phyloP scores from a whole-genome alignment of 345 rosid species.

The Gossypium anomalum region DNA sequence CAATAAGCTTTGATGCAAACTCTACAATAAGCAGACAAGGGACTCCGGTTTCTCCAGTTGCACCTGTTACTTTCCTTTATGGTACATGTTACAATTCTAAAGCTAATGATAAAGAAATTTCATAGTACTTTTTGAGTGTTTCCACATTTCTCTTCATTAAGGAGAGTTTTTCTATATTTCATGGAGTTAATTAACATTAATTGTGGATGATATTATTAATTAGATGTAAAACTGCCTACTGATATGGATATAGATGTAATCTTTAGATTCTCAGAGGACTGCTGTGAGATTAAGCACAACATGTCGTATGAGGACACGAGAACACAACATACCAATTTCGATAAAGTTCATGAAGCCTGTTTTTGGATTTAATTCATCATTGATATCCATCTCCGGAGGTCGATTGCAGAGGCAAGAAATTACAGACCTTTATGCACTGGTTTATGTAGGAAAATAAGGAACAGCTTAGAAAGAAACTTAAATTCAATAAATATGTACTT shows the following conservation, averaged over 20 bases:
- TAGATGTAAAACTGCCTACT: conserved; percentile 1
- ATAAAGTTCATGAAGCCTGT: conserved; percentile 81
- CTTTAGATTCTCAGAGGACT: conserved; percentile 79
- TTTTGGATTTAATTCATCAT: conserved; percentile 76
- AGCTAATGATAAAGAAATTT: background rate
- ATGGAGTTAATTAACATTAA: background rate
- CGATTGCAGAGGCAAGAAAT: conserved; percentile 63
- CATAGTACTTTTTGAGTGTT: background rate
- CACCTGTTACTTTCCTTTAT: conserved; percentile 77
- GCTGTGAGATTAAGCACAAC: conserved; percentile 67
- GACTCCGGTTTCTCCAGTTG: conserved; percentile 64
- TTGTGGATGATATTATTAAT: background rate
- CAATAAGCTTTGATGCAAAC: conserved; percentile 43
- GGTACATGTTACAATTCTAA: conserved; percentile 36
- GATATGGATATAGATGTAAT: conserved; percentile 19
- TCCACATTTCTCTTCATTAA: background rate
- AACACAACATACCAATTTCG: conserved; percentile 47
- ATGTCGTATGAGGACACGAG: conserved; percentile 58
- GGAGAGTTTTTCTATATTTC: background rate
- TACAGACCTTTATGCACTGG: background rate
- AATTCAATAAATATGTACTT: background rate
- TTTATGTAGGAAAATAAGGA: background rate
- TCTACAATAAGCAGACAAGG: conserved; percentile 66
- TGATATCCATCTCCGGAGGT: conserved; percentile 70
- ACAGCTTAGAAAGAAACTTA: conserved; percentile 2